Conservation (phyloP, 2,329 filamentous ascomycete species). For the Fulvia fulva region DNA sequence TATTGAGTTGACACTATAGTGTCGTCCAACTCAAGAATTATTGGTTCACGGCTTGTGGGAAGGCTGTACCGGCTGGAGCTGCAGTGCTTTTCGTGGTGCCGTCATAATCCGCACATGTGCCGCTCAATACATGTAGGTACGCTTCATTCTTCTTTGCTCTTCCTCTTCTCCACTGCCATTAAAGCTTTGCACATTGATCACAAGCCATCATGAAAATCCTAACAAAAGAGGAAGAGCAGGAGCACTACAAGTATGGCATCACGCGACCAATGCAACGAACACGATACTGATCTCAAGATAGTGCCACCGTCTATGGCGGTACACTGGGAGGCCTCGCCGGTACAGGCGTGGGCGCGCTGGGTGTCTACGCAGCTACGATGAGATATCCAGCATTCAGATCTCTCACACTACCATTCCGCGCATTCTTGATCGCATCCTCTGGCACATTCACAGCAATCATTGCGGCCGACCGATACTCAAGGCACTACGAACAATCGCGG, state of each 20-base stretch:
- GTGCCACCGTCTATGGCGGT: slow-evolving; percentile 74
- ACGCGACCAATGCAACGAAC: slow-evolving; percentile 8
- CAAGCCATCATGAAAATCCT: slow-evolving; percentile 78
- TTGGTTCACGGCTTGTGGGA: no score
- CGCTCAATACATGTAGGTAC: neutral
- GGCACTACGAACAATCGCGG: slow-evolving; percentile 64
- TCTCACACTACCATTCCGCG: slow-evolving; percentile 83
- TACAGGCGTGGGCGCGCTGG: slow-evolving; percentile 61
- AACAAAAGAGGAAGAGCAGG: slow-evolving; percentile 85
- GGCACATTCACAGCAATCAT: slow-evolving; percentile 82
- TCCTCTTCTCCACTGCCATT: neutral
- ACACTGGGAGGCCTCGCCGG: slow-evolving; percentile 67
- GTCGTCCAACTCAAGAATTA: no score
- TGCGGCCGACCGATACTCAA: slow-evolving; percentile 71
- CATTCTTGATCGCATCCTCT: slow-evolving; percentile 80
- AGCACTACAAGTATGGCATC: slow-evolving; percentile 66
- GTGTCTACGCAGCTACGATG: slow-evolving; percentile 62
- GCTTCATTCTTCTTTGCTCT: neutral
- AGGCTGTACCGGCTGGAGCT: neutral
- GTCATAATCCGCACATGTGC: neutral
- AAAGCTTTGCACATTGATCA: neutral
- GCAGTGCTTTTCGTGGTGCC: neutral
- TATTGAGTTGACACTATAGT: no score
- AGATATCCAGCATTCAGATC: slow-evolving; percentile 74
- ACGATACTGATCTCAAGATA: slow-evolving; percentile 28